A percentile compares a stretch with the other conserved stretches of the same genome.
Conservation (phyloP, 805 yeast species). For the Candida coquimbonensis region DNA sequence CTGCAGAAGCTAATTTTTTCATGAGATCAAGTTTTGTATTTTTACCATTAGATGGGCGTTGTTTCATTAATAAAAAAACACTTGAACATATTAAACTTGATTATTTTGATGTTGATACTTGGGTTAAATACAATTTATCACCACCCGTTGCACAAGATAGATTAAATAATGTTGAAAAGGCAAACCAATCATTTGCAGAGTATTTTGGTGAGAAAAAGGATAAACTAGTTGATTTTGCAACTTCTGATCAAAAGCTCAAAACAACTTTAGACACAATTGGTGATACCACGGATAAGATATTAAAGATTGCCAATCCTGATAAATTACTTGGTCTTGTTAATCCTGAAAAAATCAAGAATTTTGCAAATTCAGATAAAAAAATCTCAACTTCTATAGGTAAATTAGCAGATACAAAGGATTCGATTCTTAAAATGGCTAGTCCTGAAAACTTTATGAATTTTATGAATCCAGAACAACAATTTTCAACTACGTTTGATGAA, state of each 20-base stretch:
- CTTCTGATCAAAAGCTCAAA: too few species aligned
- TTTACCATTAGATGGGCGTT: slow-evolving; percentile 67
- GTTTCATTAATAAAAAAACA: slow-evolving; percentile 59
- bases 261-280: too few species aligned
- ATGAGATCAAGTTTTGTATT: slow-evolving; percentile 82
- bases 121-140: slow-evolving; percentile 70
- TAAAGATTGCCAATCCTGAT: too few species aligned
- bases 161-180: not conserved
- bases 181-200: not conserved
- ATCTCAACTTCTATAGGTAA: too few species aligned
- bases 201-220: too few species aligned
- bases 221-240: too few species aligned
- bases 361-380: not conserved
- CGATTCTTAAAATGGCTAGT: too few species aligned
- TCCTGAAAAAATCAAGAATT: slow-evolving; percentile 7
- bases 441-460: too few species aligned
- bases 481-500: slow-evolving; percentile 35
- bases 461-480: slow-evolving; percentile 10
- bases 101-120: slow-evolving; percentile 70
- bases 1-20: slow-evolving; percentile 77
- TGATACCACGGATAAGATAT: too few species aligned
- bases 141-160: slow-evolving; percentile 54
- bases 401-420: not conserved
- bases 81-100: slow-evolving; percentile 58
- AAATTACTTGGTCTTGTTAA: too few species aligned